Evolutionary conservation across 768 basidiomycete species (phyloP).

Genomic region (Piloderma croceum): DNA sequence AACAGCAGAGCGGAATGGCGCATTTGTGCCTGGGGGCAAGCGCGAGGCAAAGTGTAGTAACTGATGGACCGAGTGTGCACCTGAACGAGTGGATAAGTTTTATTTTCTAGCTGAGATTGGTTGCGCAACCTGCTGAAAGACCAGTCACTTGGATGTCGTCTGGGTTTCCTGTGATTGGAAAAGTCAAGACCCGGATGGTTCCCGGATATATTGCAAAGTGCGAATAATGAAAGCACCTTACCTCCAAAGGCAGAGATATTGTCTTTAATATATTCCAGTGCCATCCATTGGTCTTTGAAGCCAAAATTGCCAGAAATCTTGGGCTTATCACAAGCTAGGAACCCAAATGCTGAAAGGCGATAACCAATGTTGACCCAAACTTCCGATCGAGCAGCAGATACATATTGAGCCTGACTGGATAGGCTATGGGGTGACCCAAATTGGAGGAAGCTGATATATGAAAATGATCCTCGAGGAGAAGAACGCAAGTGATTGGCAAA

Average conservation of each 20-base stretch:
- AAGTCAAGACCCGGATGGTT: neutral
- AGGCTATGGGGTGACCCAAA: conserved; percentile 70
- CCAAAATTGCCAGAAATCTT: conserved; percentile 68
- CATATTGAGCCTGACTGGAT: conserved; percentile 57
- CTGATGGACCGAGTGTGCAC: conserved; percentile 73
- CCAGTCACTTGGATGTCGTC: conserved; percentile 58
- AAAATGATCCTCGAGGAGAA: too few relatives aligned
- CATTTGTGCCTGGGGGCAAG: conserved; percentile 46
- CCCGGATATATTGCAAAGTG: neutral
- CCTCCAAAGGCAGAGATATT: conserved; percentile 71
- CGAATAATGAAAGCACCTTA: conserved; percentile 17
- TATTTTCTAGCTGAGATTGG: neutral
- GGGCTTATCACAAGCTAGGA: conserved; percentile 62
- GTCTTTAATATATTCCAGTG: conserved; percentile 62
- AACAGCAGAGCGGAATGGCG: conserved; percentile 62
- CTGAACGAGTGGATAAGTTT: conserved; percentile 25
- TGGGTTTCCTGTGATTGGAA: conserved; percentile 43
- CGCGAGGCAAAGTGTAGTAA: conserved; percentile 64
- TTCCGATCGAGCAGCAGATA: conserved; percentile 57
- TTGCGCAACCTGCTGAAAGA: conserved; percentile 56
- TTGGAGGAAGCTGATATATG: conserved; percentile 56
- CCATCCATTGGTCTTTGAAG: conserved; percentile 82
- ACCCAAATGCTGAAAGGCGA: conserved; percentile 71
- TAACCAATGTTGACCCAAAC: conserved; percentile 78
- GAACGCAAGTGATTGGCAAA: neutral